Base-by-base conservation (phyloP, 345 rosid species). In the Eucalyptus regnans region DNA sequence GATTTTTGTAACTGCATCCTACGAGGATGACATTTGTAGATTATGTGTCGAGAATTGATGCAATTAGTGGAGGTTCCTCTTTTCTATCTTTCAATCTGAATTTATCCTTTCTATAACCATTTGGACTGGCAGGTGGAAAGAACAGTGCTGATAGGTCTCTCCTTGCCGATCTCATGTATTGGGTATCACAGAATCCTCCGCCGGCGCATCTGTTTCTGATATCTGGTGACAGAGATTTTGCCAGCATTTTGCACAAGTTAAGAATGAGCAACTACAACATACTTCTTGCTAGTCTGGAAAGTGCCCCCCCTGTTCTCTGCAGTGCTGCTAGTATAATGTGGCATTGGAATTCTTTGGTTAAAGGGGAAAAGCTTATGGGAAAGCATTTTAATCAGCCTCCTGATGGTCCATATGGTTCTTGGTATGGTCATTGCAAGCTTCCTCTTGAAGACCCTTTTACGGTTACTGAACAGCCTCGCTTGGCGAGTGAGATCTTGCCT, bases 321-420 rank as follows among this genome's bases (percentile, higher is more conserved):
- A 95, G 99, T 87, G 99, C 99, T 91, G 98, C 99, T 71, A 96
- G 98, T 87, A 93, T 98, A 86, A 95, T 95, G 97, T 98, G 99
- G 99, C 90, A 93, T 86, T 98, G 99, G 99, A 89, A 91, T 80
- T 83, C 92, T 50, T 91, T 97, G 90, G 90, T 94, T 22, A 94
- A 84, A 90, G 96, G 96, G 56, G 93, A 94, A 86, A 87, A 87
- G 88, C 90, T 91, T 10, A 37, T 76, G 6, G 99, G 96, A 87
- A 96, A 90, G 91, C 88, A 94, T 89, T 95, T 93, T 91, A 98
- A 98, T 90, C 98, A 94, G 64, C 98, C 99, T 79, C 99, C 99
- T 4, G 99, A 98, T 93, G 99, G 99, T 89, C 97, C 99, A 83
- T 94, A 91, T 90, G 92, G 94, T 89, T 97, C 99, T 88, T 98